Base-by-base conservation (phyloP, 306 rosid genomes). In the Inga laurina region DNA sequence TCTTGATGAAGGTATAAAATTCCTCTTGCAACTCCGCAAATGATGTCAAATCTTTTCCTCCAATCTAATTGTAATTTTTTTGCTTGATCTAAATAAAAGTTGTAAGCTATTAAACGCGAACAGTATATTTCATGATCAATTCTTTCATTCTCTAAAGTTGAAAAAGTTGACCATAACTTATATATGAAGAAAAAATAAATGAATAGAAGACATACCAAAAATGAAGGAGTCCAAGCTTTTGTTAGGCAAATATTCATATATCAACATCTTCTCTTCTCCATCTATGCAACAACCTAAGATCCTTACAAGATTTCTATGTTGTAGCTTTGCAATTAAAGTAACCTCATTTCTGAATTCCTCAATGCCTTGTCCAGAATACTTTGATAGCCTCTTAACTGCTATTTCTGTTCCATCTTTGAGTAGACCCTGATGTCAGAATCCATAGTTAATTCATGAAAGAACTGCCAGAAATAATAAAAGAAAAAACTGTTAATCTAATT, bases 231-330 rank as follows among this genome's bases (percentile, higher is more conserved):
- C 93, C 37, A 62, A 84, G 85, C 93, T 92, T 82, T 81, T 92
- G 69, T 92, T 92, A 8, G 91, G 92, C 83, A 92, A 76, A 85
- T 89, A 92, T 41, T 90, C 94, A 35, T 90, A 92, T 46, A 90
- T 82, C 79, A 92, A 59, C 91, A 92, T 90, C 81, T 88, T 90
- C 84, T 92, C 94, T 7, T 85, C 68, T 62, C 18, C 68, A 24
- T 62, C 18, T 12, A 62, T 11, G 68, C 68, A 62, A 24, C 68
- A 62, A 88, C 77, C 82, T 82, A 44, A 88, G 87, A 84, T 24
- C 35, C 68, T 62, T 1, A 27, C 68, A 12, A 62, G 68, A 62
- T 62, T 62, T 62, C 68, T 62, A 10, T 27, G 68, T 24, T 62
- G 37, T 3, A 62, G 35, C 37, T 62, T 62, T 62, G 68, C 68